Percentiles rank a stretch among this genome's conserved stretches.
These are phyloP conservation scores for Kandelia obovata DNA, from an alignment of 345 rosid genomes.

Conservation along the genomic window DNA sequence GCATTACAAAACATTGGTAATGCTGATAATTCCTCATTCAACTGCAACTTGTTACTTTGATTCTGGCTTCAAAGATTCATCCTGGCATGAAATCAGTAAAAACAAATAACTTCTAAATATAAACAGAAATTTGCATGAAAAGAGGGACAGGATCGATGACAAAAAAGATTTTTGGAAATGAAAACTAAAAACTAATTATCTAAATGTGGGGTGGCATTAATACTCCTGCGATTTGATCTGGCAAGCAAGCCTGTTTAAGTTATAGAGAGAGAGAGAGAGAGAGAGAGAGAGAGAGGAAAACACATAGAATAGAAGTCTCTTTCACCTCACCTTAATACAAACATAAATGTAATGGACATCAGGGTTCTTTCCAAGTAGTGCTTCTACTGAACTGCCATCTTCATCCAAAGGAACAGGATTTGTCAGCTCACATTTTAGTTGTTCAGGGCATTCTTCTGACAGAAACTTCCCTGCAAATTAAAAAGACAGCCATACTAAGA, in stretches of 20 bases:
- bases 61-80: slow-evolving; percentile 22
- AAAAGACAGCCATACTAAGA: slow-evolving; percentile 4
- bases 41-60: slow-evolving; percentile 16
- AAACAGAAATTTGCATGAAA: background rate
- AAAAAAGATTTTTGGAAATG: background rate
- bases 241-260: background rate
- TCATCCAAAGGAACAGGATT: slow-evolving; percentile 58
- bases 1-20: too few species aligned
- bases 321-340: slow-evolving; percentile 52
- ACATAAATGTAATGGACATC: slow-evolving; percentile 74
- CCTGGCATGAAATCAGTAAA: slow-evolving; percentile 10
- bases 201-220: background rate
- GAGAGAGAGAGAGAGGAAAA: background rate
- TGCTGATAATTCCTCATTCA: too few species aligned
- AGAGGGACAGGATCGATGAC: background rate
- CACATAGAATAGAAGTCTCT: background rate
- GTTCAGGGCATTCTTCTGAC: slow-evolving; percentile 36
- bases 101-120: too few species aligned
- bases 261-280: too few species aligned
- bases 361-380: slow-evolving; percentile 56
- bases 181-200: background rate
- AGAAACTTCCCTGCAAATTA: slow-evolving; percentile 50
- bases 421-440: slow-evolving; percentile 50
- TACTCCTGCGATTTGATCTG: background rate
- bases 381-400: slow-evolving; percentile 53